These are phyloP conservation scores for Neonectria faginata DNA, from an alignment of 2,329 filamentous ascomycete species.

Conservation along the genomic window DNA sequence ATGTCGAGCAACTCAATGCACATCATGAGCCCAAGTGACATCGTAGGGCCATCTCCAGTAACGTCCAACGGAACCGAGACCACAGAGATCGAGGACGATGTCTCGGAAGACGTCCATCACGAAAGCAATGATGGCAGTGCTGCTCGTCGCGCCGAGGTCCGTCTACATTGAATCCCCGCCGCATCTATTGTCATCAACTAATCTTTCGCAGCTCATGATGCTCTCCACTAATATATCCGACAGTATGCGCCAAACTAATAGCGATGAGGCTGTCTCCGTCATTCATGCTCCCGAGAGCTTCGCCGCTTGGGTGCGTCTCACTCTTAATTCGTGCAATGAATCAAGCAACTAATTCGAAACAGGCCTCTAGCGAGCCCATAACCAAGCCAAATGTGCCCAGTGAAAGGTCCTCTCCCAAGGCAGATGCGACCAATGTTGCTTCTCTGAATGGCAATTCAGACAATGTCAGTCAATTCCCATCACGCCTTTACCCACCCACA, in stretches of 20 bases:
- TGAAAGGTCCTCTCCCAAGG: slow-evolving; percentile 53
- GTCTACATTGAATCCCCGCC: slow-evolving; percentile 15
- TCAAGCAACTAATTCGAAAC: slow-evolving; percentile 6
- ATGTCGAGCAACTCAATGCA: slow-evolving; percentile 64
- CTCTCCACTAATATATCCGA: slow-evolving; percentile 69
- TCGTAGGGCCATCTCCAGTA: slow-evolving; percentile 84
- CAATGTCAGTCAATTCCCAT: slow-evolving; percentile 37
- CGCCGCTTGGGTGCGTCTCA: slow-evolving; percentile 75
- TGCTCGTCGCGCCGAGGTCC: slow-evolving; percentile 49
- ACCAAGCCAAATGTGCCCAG: slow-evolving; percentile 51
- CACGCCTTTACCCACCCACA: background rate
- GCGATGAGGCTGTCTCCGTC: slow-evolving; percentile 87
- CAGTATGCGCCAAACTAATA: slow-evolving; percentile 67
- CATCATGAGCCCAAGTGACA: slow-evolving; percentile 72
- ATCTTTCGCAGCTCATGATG: slow-evolving; percentile 58
- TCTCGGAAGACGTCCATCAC: slow-evolving; percentile 67
- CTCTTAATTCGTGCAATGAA: background rate
- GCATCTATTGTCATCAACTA: background rate
- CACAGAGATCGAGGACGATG: slow-evolving; percentile 87
- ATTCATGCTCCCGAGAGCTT: slow-evolving; percentile 92
- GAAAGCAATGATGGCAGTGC: slow-evolving; percentile 33
- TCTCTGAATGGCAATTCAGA: slow-evolving; percentile 37
- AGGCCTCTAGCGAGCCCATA: slow-evolving; percentile 58
- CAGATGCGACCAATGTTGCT: slow-evolving; percentile 51
- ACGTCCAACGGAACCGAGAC: slow-evolving; percentile 86